Conservation (phyloP, 164 flowering plant species). For the Chimonanthus praecox region DNA sequence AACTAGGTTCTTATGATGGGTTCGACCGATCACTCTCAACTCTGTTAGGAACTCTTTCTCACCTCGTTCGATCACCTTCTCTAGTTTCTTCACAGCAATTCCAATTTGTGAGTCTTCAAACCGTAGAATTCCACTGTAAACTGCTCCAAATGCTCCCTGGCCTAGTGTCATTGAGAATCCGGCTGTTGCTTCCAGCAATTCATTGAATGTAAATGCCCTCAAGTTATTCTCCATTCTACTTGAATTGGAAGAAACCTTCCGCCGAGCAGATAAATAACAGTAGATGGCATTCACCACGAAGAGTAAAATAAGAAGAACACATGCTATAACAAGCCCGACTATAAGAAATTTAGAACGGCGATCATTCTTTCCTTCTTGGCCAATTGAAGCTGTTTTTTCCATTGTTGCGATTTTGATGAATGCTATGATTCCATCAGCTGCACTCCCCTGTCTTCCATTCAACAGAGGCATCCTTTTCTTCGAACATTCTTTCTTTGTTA, state of each 20-base stretch:
- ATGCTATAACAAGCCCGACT: constrained; percentile 3
- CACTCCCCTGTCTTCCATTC: constrained; percentile 11
- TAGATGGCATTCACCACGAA: background rate
- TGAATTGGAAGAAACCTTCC: background rate
- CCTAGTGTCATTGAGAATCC: constrained; percentile 22
- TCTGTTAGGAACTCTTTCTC: constrained; percentile 28
- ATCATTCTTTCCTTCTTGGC: background rate
- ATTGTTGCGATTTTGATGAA: constrained; percentile 18
- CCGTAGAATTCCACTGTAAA: constrained; percentile 18
- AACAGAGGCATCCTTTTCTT: constrained; percentile 21
- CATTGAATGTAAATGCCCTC: constrained; percentile 20
- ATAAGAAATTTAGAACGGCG: background rate
- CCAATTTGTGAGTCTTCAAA: constrained; percentile 11
- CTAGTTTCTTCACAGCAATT: constrained; percentile 27
- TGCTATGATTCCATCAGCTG: constrained; percentile 12
- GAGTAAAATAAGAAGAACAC: background rate
- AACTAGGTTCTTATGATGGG: constrained; percentile 27
- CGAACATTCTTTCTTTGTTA: constrained; percentile 11
- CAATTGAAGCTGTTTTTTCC: background rate
- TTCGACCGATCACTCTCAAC: constrained; percentile 23
- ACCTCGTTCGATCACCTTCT: constrained; percentile 18
- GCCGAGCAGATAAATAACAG: background rate
- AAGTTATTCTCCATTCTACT: constrained; percentile 9
- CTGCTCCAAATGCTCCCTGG: constrained; percentile 26
- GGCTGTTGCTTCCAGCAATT: constrained; percentile 24